Conservation (phyloP, 768 basidiomycete species). For the Pulveroboletus sp. region DNA sequence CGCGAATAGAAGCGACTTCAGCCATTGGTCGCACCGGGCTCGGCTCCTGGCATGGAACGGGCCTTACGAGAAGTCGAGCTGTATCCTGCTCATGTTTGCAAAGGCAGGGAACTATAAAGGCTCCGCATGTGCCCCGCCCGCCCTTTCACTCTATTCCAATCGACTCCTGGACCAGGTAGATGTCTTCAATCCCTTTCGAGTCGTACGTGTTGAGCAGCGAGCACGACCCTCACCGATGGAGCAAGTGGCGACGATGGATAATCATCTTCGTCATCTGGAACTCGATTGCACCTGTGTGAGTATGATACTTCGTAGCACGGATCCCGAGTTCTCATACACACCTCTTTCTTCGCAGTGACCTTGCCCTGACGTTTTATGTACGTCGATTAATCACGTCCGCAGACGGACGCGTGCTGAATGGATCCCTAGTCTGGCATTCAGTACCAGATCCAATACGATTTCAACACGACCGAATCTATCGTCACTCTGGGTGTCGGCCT, state of each 20-base stretch:
- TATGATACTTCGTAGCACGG: not conserved
- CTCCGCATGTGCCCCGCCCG: not conserved
- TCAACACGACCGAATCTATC: slow-evolving; percentile 14
- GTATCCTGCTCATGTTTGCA: not conserved
- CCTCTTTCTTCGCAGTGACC: slow-evolving; percentile 12
- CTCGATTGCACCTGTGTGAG: slow-evolving; percentile 28
- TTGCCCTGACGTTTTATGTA: slow-evolving; percentile 28
- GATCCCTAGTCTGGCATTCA: slow-evolving; percentile 24
- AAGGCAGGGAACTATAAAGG: slow-evolving; percentile 12
- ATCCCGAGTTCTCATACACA: not conserved
- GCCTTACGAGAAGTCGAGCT: not conserved
- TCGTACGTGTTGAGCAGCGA: slow-evolving; percentile 14
- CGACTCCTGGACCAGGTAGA: slow-evolving; percentile 1
- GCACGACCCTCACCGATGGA: slow-evolving; percentile 26
- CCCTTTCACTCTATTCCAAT: not conserved
- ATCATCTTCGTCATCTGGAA: slow-evolving; percentile 29
- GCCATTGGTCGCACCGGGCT: slow-evolving; percentile 13
- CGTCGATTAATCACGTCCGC: not conserved
- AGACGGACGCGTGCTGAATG: slow-evolving; percentile 3
- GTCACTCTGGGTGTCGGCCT: slow-evolving; percentile 25
- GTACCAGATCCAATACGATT: slow-evolving; percentile 24
- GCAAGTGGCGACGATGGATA: slow-evolving; percentile 25
- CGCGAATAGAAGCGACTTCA: slow-evolving; percentile 7
- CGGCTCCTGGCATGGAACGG: too few relatives aligned
- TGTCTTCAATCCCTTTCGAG: slow-evolving; percentile 16